These are phyloP conservation scores for Neonectria ditissima DNA, from an alignment of 2,329 filamentous ascomycete genomes.

Conservation along the genomic window DNA sequence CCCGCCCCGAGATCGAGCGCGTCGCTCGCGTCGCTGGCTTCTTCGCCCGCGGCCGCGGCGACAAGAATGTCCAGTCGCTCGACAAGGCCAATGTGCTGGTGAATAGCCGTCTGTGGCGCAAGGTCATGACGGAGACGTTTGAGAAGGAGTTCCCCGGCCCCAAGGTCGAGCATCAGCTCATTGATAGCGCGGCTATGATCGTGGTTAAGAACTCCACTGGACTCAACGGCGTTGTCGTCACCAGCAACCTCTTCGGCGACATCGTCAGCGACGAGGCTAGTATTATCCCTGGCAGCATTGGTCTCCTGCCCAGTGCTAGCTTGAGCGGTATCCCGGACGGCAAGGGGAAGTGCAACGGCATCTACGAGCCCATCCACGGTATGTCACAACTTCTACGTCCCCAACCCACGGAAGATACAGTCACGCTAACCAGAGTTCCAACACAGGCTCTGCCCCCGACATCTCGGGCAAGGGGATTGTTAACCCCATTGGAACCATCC, in stretches of 20 bases:
- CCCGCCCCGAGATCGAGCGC: constrained; percentile 85
- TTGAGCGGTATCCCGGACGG: constrained; percentile 88
- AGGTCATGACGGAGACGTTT: constrained; percentile 87
- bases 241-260: constrained; percentile 94
- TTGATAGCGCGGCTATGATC: constrained; percentile 97
- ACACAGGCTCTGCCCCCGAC: constrained; percentile 55
- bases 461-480: constrained; percentile 93
- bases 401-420: no score
- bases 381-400: constrained; percentile 42
- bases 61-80: constrained; percentile 80
- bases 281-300: constrained; percentile 91
- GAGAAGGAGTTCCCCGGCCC: constrained; percentile 89
- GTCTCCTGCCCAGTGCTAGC: constrained; percentile 88
- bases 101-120: constrained; percentile 89
- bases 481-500: constrained; percentile 88
- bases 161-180: constrained; percentile 87
- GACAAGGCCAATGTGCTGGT: constrained; percentile 98
- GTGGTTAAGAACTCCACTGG: constrained; percentile 93
- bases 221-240: constrained; percentile 91
- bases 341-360: constrained; percentile 87
- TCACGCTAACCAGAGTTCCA: constrained; percentile 8
- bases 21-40: constrained; percentile 85
- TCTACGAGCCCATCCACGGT: constrained; percentile 99
- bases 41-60: constrained; percentile 79
- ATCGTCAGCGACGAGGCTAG: constrained; percentile 96